Evolutionary conservation across 257 asterid species (phyloP).

Genomic region (Solanum medicagineum): DNA sequence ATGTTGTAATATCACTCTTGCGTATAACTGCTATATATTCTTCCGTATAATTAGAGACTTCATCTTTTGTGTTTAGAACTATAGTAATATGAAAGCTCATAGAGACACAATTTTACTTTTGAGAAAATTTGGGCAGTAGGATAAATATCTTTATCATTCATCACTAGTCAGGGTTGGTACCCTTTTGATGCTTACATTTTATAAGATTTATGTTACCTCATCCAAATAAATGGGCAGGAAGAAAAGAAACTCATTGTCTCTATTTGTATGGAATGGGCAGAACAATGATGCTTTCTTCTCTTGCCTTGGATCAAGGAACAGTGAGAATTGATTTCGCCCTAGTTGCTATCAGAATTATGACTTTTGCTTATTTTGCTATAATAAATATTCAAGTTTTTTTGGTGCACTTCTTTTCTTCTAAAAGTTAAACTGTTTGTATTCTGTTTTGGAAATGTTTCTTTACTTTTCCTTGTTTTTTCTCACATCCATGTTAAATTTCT

Average conservation of each 20-base stretch:
- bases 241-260: neutral
- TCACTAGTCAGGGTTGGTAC: neutral
- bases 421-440: neutral
- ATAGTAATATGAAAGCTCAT: neutral
- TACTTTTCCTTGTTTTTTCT: neutral
- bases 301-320: neutral
- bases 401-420: neutral
- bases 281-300: neutral
- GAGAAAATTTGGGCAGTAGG: neutral
- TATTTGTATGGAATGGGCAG: neutral
- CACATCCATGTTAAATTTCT: neutral
- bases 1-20: neutral
- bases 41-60: neutral
- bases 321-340: neutral
- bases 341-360: neutral
- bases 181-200: neutral
- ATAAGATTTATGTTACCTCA: neutral
- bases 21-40: neutral
- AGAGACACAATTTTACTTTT: neutral
- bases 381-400: neutral
- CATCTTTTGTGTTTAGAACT: neutral
- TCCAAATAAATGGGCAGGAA: neutral
- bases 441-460: neutral
- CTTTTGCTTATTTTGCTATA: neutral
- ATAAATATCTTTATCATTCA: neutral